phyloP scores from a whole-genome alignment of 805 yeast genomes.

The Candida adriatica region DNA sequence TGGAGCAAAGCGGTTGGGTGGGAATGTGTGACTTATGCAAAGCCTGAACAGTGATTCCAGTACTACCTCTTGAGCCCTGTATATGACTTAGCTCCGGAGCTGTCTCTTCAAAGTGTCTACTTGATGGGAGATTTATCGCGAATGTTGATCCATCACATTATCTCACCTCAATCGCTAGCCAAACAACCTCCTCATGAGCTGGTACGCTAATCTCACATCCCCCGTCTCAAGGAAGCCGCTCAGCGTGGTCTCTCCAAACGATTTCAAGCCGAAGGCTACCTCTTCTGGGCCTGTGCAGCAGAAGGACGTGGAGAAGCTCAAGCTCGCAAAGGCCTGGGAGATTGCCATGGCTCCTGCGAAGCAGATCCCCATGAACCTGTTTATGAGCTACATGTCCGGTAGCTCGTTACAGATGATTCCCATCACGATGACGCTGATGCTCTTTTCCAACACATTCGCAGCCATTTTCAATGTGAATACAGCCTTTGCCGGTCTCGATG shows the following conservation, averaged over 20 bases:
- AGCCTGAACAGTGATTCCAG: too few species aligned
- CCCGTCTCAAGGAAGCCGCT: conserved; percentile 3
- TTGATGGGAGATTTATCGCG: too few species aligned
- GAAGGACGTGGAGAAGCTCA: conserved; percentile 11
- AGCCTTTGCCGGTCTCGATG: conserved; percentile 44
- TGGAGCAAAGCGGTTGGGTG: too few species aligned
- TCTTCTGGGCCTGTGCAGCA: conserved; percentile 2
- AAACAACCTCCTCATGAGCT: conserved; percentile 8
- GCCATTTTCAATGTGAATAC: conserved; percentile 55
- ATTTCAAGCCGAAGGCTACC: conserved; percentile 5
- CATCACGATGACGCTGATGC: conserved; percentile 80
- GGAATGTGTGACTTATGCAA: too few species aligned
- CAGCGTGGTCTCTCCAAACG: conserved; percentile 9
- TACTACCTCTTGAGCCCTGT: too few species aligned
- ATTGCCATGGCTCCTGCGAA: conserved; percentile 78
- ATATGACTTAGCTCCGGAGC: too few species aligned
- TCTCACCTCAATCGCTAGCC: too few species aligned
- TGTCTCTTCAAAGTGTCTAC: too few species aligned
- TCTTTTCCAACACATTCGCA: conserved; percentile 69
- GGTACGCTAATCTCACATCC: conserved; percentile 6
- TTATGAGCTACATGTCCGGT: conserved; percentile 93
- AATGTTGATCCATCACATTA: too few species aligned
- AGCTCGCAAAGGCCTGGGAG: conserved; percentile 66
- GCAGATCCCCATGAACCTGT: conserved; percentile 78
- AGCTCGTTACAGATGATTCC: conserved; percentile 85